Base-by-base conservation (phyloP, 371 early-diverging fungal genomes). In the Catenaria anguillulae region DNA sequence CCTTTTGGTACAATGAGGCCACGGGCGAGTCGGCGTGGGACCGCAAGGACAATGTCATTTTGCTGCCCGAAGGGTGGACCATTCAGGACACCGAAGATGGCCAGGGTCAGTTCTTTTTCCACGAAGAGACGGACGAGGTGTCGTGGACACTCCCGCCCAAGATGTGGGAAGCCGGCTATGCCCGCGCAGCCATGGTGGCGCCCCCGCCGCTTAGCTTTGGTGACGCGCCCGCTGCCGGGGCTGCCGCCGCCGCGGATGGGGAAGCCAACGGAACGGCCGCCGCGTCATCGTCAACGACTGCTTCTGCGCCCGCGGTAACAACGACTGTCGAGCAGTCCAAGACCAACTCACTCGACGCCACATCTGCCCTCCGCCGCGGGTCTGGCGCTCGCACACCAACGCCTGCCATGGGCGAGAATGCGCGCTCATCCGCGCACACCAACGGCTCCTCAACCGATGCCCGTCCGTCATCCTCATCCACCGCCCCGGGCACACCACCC, bases 81-180 rank as follows among this genome's bases (percentile, higher is more conserved):
- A 33, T 72, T 21, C 73, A 76, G 52, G 63, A 64, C 3, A 72
- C 74, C 2, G 73, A 74, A 29, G 77, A 78, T 64, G 79, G 77
- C 21, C 63, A 72, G 23, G 71, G 67, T 21, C 66, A 62, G 56
- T 80, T 76, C 61, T 80, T 70, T 62, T 72, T 73, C 43, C 77
- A 80, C 56, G 62, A 62, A 10, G 23, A 64, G 21, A 76, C 78
- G 6, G 71, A 73, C 26, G 77, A 80, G 36, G 76, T 77, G 71
- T 66, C 75, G 36, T 71, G 72, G 24, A 64, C 70, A 1, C 72
- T 67, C 63, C 78, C 78, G 26, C 67, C 69, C 35, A 68, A 71
- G 26, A 58, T 42, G 15, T 58, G 58, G 58, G 36, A 33, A 8
- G 13, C n/a, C 29, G 58, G 36, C 17, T 36, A 58, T 36, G 15